Conservation (phyloP, 768 basidiomycete genomes). For the Coprinellus micaceus region DNA sequence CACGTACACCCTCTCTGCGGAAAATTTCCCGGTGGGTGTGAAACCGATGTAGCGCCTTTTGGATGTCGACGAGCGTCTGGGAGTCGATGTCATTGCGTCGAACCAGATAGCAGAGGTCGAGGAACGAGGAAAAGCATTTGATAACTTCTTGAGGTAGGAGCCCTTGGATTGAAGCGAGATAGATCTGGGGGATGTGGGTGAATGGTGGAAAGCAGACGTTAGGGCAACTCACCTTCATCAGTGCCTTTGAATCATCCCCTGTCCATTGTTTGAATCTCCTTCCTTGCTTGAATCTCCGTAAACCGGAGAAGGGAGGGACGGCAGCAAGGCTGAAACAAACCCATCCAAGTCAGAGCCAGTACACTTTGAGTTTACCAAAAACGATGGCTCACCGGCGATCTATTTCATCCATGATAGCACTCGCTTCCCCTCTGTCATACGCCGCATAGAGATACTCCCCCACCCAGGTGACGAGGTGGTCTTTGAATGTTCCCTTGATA, state of each 20-base stretch:
- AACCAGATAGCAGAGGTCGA: slow-evolving; percentile 34
- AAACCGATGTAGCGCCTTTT: slow-evolving; percentile 20
- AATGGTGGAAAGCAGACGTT: background rate
- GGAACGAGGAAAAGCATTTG: slow-evolving; percentile 19
- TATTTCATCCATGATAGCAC: slow-evolving; percentile 22
- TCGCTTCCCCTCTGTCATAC: slow-evolving; percentile 18
- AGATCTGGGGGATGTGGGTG: slow-evolving; percentile 13
- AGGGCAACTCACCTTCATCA: slow-evolving; percentile 29
- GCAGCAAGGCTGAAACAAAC: slow-evolving; percentile 15
- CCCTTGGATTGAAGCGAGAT: slow-evolving; percentile 18
- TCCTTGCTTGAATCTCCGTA: slow-evolving; percentile 26
- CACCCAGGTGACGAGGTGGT: slow-evolving; percentile 37
- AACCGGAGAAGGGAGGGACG: slow-evolving; percentile 18
- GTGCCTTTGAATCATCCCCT: slow-evolving; percentile 33
- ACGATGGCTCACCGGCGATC: slow-evolving; percentile 3
- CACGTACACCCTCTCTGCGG: slow-evolving; percentile 11
- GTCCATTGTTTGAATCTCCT: slow-evolving; percentile 32
- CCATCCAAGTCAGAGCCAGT: too few species aligned
- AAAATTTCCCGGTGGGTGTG: slow-evolving; percentile 29
- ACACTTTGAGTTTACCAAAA: background rate
- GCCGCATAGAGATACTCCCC: slow-evolving; percentile 22
- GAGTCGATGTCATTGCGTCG: slow-evolving; percentile 9
- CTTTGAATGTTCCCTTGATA: slow-evolving; percentile 40
- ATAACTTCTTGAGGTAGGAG: slow-evolving; percentile 17
- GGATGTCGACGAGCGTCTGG: slow-evolving; percentile 15